These are phyloP conservation scores for Colletotrichum siamense DNA, from an alignment of 2,329 filamentous ascomycete genomes.

Conservation along the genomic window DNA sequence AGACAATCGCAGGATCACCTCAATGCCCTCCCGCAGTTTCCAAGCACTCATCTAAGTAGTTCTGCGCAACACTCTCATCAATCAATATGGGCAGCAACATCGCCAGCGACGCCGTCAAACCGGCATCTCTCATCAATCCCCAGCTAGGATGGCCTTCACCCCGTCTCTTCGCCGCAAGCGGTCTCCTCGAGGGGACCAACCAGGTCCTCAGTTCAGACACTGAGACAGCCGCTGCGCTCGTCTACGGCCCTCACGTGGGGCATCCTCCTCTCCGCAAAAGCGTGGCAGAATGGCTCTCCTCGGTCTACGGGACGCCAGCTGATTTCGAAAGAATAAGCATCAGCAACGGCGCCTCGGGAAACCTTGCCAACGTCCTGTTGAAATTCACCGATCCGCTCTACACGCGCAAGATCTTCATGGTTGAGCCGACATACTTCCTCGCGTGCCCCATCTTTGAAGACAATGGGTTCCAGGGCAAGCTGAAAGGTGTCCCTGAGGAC, in stretches of 20 bases:
- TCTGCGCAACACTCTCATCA: fast-evolving
- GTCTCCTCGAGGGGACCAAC: conserved; percentile 67
- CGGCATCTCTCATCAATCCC: conserved; percentile 60
- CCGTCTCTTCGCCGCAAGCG: conserved; percentile 67
- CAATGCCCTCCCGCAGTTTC: fast-evolving
- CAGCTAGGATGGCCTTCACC: conserved; percentile 72
- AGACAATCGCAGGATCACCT: fast-evolving
- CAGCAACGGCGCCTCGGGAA: conserved; percentile 85
- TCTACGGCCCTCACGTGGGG: conserved; percentile 82
- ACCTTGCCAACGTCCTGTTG: conserved; percentile 76
- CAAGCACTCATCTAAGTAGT: not conserved
- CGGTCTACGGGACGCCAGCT: conserved; percentile 55
- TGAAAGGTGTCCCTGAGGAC: conserved; percentile 78
- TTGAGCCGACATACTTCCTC: conserved; percentile 82
- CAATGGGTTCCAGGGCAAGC: conserved; percentile 70
- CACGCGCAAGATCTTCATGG: conserved; percentile 79
- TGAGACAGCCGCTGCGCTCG: conserved; percentile 66
- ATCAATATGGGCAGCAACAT: not conserved
- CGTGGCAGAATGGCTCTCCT: conserved; percentile 73
- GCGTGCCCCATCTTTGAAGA: conserved; percentile 84
- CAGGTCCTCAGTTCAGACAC: conserved; percentile 64
- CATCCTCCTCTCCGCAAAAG: conserved; percentile 70
- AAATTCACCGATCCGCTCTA: conserved; percentile 81
- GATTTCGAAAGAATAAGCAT: conserved; percentile 73
- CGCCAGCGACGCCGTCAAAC: not conserved